A percentile compares a stretch with the other conserved stretches of the same genome.
Conservation (phyloP, 164 flowering plant species). For the Magnolia kwangsiensis region DNA sequence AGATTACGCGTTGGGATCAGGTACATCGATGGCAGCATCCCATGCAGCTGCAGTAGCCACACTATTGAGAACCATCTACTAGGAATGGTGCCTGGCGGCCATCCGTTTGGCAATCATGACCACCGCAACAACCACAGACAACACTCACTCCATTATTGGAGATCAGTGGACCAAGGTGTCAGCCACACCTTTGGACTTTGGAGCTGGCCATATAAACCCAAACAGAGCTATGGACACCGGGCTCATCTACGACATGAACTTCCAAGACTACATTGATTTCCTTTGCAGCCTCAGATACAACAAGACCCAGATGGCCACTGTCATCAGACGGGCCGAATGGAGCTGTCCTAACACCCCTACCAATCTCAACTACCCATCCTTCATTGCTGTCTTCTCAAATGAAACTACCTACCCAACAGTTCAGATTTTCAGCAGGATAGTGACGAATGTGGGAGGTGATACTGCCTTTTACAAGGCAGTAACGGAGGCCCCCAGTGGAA, state of each 20-base stretch:
- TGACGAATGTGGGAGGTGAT: slow-evolving; percentile 26
- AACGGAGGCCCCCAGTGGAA: slow-evolving; percentile 22
- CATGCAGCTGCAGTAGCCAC: slow-evolving; percentile 38
- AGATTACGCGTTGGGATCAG: slow-evolving; percentile 25
- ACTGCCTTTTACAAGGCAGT: slow-evolving; percentile 13
- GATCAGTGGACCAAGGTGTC: neutral
- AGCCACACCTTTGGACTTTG: slow-evolving; percentile 35
- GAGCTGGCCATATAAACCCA: slow-evolving; percentile 40
- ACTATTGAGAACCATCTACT: slow-evolving; percentile 26
- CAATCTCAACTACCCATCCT: slow-evolving; percentile 26
- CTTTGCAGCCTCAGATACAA: slow-evolving; percentile 46
- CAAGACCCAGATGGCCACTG: slow-evolving; percentile 24
- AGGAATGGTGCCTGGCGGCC: slow-evolving; percentile 38
- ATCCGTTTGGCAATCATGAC: slow-evolving; percentile 41
- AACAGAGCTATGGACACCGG: slow-evolving; percentile 45
- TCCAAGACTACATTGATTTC: slow-evolving; percentile 33
- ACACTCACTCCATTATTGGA: slow-evolving; percentile 8
- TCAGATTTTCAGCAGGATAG: slow-evolving; percentile 20
- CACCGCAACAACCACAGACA: slow-evolving; percentile 18
- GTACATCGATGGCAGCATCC: slow-evolving; percentile 36
- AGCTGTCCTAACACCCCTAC: neutral
- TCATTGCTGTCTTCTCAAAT: slow-evolving; percentile 20
- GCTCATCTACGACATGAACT: slow-evolving; percentile 30
- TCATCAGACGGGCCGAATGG: neutral
- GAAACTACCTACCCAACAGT: slow-evolving; percentile 14